Evolutionary conservation across 257 asterid species (phyloP).

Genomic region (Solanum etuberosum): DNA sequence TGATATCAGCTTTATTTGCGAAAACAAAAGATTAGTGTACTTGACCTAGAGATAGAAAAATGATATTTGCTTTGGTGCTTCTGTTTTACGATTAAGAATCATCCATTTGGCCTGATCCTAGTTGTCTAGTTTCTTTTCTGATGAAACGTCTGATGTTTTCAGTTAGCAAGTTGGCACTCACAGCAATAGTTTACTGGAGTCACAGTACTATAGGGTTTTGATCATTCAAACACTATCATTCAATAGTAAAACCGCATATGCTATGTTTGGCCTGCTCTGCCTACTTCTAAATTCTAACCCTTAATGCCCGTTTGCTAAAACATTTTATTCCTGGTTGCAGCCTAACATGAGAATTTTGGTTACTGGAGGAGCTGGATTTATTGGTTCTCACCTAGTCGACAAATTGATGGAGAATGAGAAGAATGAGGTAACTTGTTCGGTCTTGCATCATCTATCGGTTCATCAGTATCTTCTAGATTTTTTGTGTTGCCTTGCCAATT

Average conservation of each 20-base stretch:
- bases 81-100: not conserved
- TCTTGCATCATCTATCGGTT: not conserved
- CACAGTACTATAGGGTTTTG: not conserved
- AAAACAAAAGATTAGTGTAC: not conserved
- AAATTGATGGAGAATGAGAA: constrained; percentile 41
- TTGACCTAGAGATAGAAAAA: not conserved
- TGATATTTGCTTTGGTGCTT: not conserved
- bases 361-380: constrained; percentile 47
- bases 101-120: not conserved
- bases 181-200: not conserved
- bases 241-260: not conserved
- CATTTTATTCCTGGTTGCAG: not conserved
- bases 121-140: not conserved
- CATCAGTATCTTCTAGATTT: not conserved
- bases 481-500: not conserved
- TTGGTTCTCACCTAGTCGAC: constrained; percentile 43
- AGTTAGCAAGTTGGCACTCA: not conserved
- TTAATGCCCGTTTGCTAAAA: not conserved
- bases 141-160: not conserved
- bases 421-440: constrained; percentile 21
- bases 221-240: not conserved
- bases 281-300: not conserved
- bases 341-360: constrained; percentile 46
- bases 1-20: not conserved
- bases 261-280: not conserved